Base-by-base conservation (phyloP, 2,329 filamentous ascomycete genomes). In the Cladosporium cucumerinum region DNA sequence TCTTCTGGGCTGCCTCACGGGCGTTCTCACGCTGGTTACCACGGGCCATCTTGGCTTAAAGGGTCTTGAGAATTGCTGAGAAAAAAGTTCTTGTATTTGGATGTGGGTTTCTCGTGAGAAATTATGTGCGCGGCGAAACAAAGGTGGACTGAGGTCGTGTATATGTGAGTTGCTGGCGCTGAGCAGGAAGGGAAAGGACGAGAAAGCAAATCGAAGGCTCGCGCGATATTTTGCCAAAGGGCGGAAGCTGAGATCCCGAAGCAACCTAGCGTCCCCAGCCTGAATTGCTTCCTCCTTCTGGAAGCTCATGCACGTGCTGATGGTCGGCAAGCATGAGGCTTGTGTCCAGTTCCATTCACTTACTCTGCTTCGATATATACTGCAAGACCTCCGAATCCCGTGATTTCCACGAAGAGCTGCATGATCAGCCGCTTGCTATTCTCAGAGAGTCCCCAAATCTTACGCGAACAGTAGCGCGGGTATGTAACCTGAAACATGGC, bases 11-110 rank as follows among this genome's bases (percentile, higher is more conserved):
- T 82, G 94, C 95, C 81, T 94, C 91, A 68, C 94, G 90, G 73
- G 91, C 90, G 83, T 94, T 93, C 69, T 98, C 93, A 75, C 94
- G 90, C 84, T 98, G 94, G 80, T 98, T 98, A 72, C 94, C 94
- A 79, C 94, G 92, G 72, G 94, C 89, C 94, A 98, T 98, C 69
- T 62, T 71, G 62, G 60, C 60, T 62, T 54, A 48, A 61, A 51
- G 58, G 60, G 49, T 62, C 60, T 55, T 16, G 16, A 34, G 28
- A 46, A 51, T 62, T 55, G 28, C 32, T 28, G 28, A 34, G 55
- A 43, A n/a, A 21, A 61, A 62, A 55, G 48, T 54, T 61, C 14
- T 36, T 55, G n/a, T 46, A 46, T 46, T 46, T 46, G 21, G 39
- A 2, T 46, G 39, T 46, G 12, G 39, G n/a, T 46, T 46, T 46